phyloP scores from a whole-genome alignment of 1,284 basidiomycete species.

The Singerocomus inundabilis region DNA sequence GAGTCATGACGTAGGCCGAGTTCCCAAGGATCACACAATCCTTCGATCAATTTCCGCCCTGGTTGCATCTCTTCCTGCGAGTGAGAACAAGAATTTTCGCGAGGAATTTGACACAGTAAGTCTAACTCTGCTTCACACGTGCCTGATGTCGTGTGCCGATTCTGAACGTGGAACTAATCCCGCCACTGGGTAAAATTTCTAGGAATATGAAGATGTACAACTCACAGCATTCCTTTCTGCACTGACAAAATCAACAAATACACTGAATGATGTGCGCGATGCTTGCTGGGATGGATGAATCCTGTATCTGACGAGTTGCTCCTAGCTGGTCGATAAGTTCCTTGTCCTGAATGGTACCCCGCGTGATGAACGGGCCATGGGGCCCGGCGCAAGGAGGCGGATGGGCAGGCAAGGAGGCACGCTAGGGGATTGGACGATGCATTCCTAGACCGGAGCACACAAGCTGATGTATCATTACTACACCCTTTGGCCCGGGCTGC shows the following conservation, averaged over 20 bases:
- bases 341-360: slow-evolving; percentile 45
- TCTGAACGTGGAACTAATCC: too few species aligned
- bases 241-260: slow-evolving; percentile 84
- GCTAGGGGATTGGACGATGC: slow-evolving; percentile 48
- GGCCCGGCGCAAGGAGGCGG: slow-evolving; percentile 41
- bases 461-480: background rate
- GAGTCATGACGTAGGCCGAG: slow-evolving; percentile 47
- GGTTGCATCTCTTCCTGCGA: slow-evolving; percentile 83
- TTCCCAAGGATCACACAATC: slow-evolving; percentile 72
- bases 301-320: slow-evolving; percentile 9
- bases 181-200: slow-evolving; percentile 5
- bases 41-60: slow-evolving; percentile 85
- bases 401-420: slow-evolving; percentile 45
- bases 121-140: slow-evolving; percentile 7
- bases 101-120: slow-evolving; percentile 83
- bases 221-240: slow-evolving; percentile 86
- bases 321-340: slow-evolving; percentile 69
- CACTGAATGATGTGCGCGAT: slow-evolving; percentile 80
- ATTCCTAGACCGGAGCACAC: slow-evolving; percentile 24
- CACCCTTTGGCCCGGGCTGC: background rate
- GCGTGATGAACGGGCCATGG: slow-evolving; percentile 45
- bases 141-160: background rate
- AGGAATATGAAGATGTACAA: slow-evolving; percentile 97
- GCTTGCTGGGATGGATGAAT: background rate
- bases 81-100: slow-evolving; percentile 74